Base-by-base conservation (phyloP, 257 asterid genomes). In the Petunia secreta region DNA sequence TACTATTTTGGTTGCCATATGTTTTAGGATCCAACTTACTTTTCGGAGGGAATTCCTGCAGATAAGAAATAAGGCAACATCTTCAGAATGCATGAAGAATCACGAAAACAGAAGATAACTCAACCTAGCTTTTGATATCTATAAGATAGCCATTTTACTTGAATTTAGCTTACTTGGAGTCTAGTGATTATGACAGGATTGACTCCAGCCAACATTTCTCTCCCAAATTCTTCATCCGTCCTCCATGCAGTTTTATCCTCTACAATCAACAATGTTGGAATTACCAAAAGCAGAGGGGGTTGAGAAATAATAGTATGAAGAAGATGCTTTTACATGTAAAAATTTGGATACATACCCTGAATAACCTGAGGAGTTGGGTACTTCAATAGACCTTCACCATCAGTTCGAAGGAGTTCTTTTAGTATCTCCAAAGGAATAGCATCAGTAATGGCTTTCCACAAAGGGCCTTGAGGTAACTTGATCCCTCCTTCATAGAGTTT, bases 131-230 rank as follows among this genome's bases (percentile, higher is more conserved):
- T 3, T 57, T 15, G 36, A 57, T 57, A 57, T 15, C 63, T 57
- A 5, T 37, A 64, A 63, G 75, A 65, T 11, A n/a, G 38, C 14
- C 11, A 58, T 14, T 6, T 25, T 7, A 44, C 15, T 36, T 34
- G 44, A 16, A 25, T 41, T 43, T 10, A 11, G 75, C 63, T 79
- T 90, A 93, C 97, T 76, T 90, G 85, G 84, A 93, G 97, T 37
- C 91, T 82, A 59, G 89, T 78, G 82, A 93, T 86, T 39, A 85
- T 80, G 75, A 91, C 86, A 36, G 98, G 97, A 86, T 90, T 91
- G 75, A 89, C 55, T 79, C 97, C 97, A 37, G 97, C 97, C 78
- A 91, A 82, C 95, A 87, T 89, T 87, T 93, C 94, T 86, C 97
- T 88, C 52, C 87, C 93, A 82, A 93, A 93, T 83, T 93, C 97